Percentiles rank a stretch among this genome's conserved stretches.
phyloP scores from a whole-genome alignment of 306 rosid species.

The Oemleria cerasiformis region DNA sequence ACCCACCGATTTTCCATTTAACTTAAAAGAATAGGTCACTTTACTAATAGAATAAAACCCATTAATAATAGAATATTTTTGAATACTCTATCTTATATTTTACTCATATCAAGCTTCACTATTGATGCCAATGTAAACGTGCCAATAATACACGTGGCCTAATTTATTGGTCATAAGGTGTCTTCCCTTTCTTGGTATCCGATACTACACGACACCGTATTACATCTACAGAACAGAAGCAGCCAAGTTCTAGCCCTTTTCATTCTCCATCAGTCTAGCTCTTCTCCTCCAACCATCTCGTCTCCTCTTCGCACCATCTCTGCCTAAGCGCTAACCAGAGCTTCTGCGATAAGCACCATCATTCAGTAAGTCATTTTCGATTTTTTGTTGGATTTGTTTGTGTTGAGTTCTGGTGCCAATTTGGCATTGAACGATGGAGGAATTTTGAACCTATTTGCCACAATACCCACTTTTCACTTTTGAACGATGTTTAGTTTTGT shows the following conservation, averaged over 20 bases:
- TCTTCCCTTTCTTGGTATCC: neutral
- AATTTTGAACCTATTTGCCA: too few species aligned
- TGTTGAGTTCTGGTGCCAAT: too few species aligned
- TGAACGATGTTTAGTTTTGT: neutral
- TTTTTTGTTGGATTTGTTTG: too few species aligned
- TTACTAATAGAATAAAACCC: too few species aligned
- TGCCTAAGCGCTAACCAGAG: neutral
- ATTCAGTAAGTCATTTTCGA: conserved; percentile 1
- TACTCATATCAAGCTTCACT: too few species aligned
- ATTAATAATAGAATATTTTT: too few species aligned
- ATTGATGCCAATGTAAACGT: neutral
- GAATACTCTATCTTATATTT: too few species aligned
- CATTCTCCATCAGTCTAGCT: neutral
- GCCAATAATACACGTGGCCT: neutral
- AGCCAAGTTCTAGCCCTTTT: neutral
- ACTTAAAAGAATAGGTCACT: too few species aligned
- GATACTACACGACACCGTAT: neutral
- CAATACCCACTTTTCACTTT: neutral
- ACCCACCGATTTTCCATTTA: too few species aligned
- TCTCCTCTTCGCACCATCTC: neutral
- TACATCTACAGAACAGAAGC: neutral
- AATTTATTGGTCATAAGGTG: neutral
- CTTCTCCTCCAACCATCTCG: neutral
- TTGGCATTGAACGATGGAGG: too few species aligned
- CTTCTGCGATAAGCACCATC: neutral